These are phyloP conservation scores for Lonicera japonica DNA, from an alignment of 129 eudicot genomes.

Conservation along the genomic window DNA sequence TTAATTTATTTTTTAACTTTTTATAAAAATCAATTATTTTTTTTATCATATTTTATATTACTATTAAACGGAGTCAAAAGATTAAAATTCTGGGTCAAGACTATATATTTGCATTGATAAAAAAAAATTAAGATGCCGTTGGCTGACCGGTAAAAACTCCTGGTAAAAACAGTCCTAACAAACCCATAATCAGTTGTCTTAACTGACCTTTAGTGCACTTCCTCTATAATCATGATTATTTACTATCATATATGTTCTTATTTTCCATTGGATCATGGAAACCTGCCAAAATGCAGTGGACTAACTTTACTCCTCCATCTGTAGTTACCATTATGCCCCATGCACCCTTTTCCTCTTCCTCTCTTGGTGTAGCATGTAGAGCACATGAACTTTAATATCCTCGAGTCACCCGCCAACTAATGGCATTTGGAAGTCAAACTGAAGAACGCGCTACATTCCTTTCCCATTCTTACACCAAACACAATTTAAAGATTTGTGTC, in stretches of 20 bases:
- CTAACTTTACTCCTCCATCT: neutral
- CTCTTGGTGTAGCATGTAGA: neutral
- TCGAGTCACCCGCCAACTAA: neutral
- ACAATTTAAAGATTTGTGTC: neutral
- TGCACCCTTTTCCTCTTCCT: conserved; percentile 3
- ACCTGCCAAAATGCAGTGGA: neutral
- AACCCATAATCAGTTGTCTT: conserved; percentile 1
- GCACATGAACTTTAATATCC: neutral
- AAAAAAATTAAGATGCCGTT: neutral
- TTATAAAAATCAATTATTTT: too few species aligned
- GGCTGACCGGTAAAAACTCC: neutral
- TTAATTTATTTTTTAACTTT: too few species aligned
- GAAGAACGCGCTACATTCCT: neutral
- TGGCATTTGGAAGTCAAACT: neutral
- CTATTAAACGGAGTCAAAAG: too few species aligned
- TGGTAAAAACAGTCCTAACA: neutral
- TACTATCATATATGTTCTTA: neutral
- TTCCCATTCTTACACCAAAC: neutral
- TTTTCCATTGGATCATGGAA: neutral
- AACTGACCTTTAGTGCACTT: neutral
- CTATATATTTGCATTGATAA: neutral
- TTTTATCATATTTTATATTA: too few species aligned
- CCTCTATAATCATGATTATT: neutral
- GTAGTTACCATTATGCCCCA: neutral
- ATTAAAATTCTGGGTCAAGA: too few species aligned